Conservation (phyloP, 129 eudicot genomes). For the Ambrosia artemisiifolia region DNA sequence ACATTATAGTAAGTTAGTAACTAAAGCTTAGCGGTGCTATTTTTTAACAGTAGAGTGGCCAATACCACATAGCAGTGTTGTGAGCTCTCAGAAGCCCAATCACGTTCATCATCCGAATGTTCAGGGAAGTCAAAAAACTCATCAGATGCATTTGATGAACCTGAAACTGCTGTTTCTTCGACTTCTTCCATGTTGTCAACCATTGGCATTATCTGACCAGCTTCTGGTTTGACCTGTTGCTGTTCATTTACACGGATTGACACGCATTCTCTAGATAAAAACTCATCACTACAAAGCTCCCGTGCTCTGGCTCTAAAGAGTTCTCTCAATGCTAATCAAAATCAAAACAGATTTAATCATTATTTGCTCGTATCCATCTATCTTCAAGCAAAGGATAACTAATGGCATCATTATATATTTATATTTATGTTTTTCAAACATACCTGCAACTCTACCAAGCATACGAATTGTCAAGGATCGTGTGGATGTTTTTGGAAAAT, state of each 20-base stretch:
- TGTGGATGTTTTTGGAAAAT: conserved; percentile 43
- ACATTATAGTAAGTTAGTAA: background rate
- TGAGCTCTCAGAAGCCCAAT: conserved; percentile 19
- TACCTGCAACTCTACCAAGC: conserved; percentile 84
- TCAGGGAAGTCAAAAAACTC: conserved; percentile 81
- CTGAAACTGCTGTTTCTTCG: conserved; percentile 29
- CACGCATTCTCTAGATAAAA: conserved; percentile 39
- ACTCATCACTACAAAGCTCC: conserved; percentile 36
- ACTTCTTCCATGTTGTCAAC: conserved; percentile 29
- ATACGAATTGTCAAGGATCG: conserved; percentile 62
- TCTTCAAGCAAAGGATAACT: background rate
- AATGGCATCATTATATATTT: background rate
- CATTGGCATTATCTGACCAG: conserved; percentile 1
- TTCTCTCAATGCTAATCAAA: conserved; percentile 62
- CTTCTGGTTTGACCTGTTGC: conserved; percentile 45
- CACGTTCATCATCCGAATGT: conserved; percentile 9
- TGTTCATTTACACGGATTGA: conserved; percentile 34
- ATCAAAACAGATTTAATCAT: background rate
- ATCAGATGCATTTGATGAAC: conserved; percentile 50
- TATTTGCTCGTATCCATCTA: background rate
- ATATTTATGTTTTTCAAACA: background rate
- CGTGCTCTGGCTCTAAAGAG: conserved; percentile 62
- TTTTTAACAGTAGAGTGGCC: background rate
- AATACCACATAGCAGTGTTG: conserved; percentile 32
- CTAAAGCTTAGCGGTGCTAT: background rate